Evolutionary conservation across 108 stramenopile species (phyloP).

Genomic region (Aurantiochytrium sp.): DNA sequence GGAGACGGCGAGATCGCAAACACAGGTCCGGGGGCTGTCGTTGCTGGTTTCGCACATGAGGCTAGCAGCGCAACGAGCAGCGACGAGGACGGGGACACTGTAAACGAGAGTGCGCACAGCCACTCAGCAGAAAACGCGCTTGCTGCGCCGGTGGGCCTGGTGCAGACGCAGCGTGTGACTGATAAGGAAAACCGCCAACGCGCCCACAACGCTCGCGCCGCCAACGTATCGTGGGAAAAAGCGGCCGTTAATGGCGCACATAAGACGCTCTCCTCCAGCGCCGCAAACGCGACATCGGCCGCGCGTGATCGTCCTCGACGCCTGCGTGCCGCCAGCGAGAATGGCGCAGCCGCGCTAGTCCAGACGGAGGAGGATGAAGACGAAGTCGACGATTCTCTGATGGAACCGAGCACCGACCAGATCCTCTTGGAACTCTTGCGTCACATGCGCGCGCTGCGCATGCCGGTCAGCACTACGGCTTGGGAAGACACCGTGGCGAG

Average conservation of each 20-base stretch:
- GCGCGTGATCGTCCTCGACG: too few species aligned
- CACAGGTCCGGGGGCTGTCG: too few species aligned
- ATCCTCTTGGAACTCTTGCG: background rate
- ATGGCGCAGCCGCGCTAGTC: too few species aligned
- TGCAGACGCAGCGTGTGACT: background rate
- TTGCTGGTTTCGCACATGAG: too few species aligned
- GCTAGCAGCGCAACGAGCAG: background rate
- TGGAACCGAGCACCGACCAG: background rate
- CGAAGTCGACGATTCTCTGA: background rate
- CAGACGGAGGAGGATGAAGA: background rate
- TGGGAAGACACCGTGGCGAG: conserved; percentile 12
- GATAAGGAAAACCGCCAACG: too few species aligned
- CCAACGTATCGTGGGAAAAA: too few species aligned
- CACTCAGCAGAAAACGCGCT: background rate
- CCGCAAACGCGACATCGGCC: too few species aligned
- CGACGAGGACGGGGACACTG: background rate
- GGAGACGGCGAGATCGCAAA: too few species aligned
- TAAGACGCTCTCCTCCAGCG: too few species aligned
- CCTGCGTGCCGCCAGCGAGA: too few species aligned
- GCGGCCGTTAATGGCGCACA: too few species aligned
- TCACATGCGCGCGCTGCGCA: background rate
- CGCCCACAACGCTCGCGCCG: too few species aligned
- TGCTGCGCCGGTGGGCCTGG: background rate
- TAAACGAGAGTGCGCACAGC: background rate
- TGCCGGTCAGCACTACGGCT: background rate